Base-by-base conservation (phyloP, 1,139 yeast species). In the Taphrina betulina region DNA sequence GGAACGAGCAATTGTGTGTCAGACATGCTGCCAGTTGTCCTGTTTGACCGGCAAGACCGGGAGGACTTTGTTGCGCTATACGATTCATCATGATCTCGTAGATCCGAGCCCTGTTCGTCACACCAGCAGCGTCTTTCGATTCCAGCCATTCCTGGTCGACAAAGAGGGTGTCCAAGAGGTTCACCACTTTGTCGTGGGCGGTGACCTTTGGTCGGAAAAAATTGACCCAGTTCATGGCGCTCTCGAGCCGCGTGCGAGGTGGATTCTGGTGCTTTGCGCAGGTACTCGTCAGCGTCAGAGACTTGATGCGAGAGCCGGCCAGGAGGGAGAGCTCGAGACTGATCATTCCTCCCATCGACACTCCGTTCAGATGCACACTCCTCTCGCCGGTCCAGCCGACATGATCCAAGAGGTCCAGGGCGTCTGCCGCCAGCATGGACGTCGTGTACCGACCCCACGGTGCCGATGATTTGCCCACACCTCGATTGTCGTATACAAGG, bases 301-400 rank as follows among this genome's bases (percentile, higher is more conserved):
- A 31, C 43, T 34, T 36, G 20, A 52, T 28, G 26, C 56, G 56
- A 16, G 37, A 24, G 5, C 50, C 50, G 19, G 37, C 42, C 22
- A 52, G 14, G 12, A 33, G 31, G 8, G 56, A 50, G 19, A 52
- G 31, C 29, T 52, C 48, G 31, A 52, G 37, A 3, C 45, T 37
- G 26, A 52, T 52, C 56, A 52, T 52, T 5, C 56, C 56, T 16
- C 56, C 56, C 56, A 52, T 52, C 29, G 56, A 52, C 12, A 52
- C 35, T 14, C 56, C 56, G 22, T 42, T 43, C 7, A 52, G 37
- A 26, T 52, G 56, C 2, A 52, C 29, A 23, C 37, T 34, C 28
- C 43, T 22, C 28, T 35, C 34, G 22, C 42, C 51, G 14, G 28
- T 43, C 56, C 56, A 52, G 7, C 56, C 56, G 10, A 52, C 16